Base-by-base conservation (phyloP, 768 basidiomycete species). In the Pleurotus eryngii region DNA sequence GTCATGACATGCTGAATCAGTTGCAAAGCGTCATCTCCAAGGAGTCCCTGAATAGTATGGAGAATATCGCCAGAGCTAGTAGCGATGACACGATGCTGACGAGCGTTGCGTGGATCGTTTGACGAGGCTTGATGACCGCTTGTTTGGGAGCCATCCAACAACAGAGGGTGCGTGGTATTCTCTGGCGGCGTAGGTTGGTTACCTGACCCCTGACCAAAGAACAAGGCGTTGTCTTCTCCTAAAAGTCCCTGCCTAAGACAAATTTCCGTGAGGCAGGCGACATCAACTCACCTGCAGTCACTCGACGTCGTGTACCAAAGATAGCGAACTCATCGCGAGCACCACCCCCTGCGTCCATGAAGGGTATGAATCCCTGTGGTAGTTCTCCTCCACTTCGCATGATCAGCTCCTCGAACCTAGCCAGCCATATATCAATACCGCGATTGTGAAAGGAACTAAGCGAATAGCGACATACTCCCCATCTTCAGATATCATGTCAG, bases 1-100 rank as follows among this genome's bases (percentile, higher is more conserved):
- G 82, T 77, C 63, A 95, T 82, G 46, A 96, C 80, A 47, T 93
- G 89, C 55, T 95, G 89, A 63, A 97, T 81, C 24, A 95, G 76
- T 64, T 95, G 92, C 15, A 88, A 79, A 6, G 90, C 90, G 22
- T 90, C 89, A 8, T 84, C 84, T 0, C 91, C 90, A 55, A 95
- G 84, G 55, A 93, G 83, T 58, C 88, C 85, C 59, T 93, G 88
- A 43, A 97, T 84, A 14, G 86, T 89, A 59, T 88, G 84, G 20
- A 92, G 72, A 43, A 94, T 75, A 46, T 89, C 86, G 17, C 72
- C 77, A 55, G 76, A 78, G 11, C n/a, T 38, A 17, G 43, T 79
- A 14, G 79, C 75, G 46, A 81, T 71, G 48, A 82, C 76, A 57
- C 87, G 81, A 43, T 84, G 84, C 1, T 81, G 68, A 46, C 87